Percentiles rank a stretch among this genome's conserved stretches.
These are phyloP conservation scores for Candida peoriensis DNA, from an alignment of 805 yeast genomes.

Conservation along the genomic window DNA sequence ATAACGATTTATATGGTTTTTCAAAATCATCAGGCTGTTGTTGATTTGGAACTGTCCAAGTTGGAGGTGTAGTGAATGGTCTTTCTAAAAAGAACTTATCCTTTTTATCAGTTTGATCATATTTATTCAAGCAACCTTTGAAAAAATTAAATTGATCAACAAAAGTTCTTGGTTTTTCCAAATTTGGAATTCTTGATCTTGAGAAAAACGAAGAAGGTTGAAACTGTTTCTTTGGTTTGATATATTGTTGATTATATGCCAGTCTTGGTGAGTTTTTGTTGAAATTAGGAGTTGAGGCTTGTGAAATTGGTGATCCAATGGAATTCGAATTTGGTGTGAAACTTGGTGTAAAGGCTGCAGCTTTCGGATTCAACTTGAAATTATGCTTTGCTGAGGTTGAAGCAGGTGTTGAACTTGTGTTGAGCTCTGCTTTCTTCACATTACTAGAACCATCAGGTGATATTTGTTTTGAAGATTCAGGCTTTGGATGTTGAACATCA, in stretches of 20 bases:
- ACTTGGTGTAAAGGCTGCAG: constrained; percentile 58
- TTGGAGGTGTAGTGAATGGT: constrained; percentile 71
- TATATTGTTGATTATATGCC: constrained; percentile 4
- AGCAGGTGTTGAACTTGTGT: constrained; percentile 8
- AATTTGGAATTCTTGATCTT: constrained; percentile 22
- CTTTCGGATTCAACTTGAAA: constrained; percentile 67
- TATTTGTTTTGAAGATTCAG: constrained; percentile 1
- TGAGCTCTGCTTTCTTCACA: constrained; percentile 3
- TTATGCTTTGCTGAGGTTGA: constrained; percentile 2
- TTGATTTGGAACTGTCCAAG: constrained; percentile 48
- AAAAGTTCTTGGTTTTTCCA: constrained; percentile 19
- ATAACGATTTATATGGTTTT: constrained; percentile 47
- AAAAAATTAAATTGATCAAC: constrained; percentile 23
- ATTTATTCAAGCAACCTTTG: constrained; percentile 21
- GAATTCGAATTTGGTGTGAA: constrained; percentile 11
- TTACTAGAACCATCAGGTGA: background rate
- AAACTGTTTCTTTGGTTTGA: constrained; percentile 7
- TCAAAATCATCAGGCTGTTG: constrained; percentile 30
- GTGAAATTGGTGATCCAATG: constrained; percentile 10
- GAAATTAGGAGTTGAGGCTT: constrained; percentile 15
- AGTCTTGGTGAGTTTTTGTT: constrained; percentile 22
- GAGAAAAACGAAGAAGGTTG: constrained; percentile 15
- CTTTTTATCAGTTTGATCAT: constrained; percentile 18
- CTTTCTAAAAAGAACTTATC: constrained; percentile 45
- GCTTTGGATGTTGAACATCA: background rate